Conservation (phyloP, 1,139 yeast genomes). For the Magnusiomyces suaveolens region DNA sequence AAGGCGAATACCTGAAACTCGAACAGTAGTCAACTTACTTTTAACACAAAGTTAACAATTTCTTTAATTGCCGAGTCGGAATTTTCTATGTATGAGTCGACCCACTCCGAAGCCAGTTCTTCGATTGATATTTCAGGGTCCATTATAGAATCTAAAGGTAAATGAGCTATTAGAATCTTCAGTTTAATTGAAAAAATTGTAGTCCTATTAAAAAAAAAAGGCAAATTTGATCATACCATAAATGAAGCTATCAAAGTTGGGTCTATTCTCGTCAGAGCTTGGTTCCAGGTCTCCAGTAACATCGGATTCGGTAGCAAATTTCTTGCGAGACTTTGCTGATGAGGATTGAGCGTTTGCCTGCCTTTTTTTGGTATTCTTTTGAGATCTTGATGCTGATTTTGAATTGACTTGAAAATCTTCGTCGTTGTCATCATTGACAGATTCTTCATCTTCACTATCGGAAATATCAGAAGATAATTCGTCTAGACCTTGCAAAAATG, state of each 20-base stretch:
- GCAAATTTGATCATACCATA: slow-evolving; percentile 8
- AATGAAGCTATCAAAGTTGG: slow-evolving; percentile 13
- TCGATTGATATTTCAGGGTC: slow-evolving; percentile 43
- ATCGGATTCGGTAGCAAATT: neutral
- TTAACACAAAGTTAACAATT: slow-evolving; percentile 57
- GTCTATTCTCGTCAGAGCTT: neutral
- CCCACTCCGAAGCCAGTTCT: slow-evolving; percentile 63
- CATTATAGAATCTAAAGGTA: slow-evolving; percentile 20
- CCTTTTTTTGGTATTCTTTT: neutral
- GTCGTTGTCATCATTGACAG: neutral
- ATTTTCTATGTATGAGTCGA: slow-evolving; percentile 43
- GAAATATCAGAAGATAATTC: neutral
- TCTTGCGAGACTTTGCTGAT: neutral
- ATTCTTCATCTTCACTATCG: neutral
- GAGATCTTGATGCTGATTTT: neutral
- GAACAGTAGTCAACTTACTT: slow-evolving; percentile 30
- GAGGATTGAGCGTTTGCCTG: neutral
- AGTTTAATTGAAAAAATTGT: neutral
- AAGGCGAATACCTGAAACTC: neutral
- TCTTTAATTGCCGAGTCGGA: slow-evolving; percentile 45
- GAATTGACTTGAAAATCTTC: neutral
- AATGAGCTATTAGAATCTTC: neutral
- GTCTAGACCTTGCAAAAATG: neutral
- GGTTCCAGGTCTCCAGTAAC: neutral
- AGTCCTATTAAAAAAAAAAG: neutral